Conservation (phyloP, 768 basidiomycete species). For the Albatrellus ellisii region DNA sequence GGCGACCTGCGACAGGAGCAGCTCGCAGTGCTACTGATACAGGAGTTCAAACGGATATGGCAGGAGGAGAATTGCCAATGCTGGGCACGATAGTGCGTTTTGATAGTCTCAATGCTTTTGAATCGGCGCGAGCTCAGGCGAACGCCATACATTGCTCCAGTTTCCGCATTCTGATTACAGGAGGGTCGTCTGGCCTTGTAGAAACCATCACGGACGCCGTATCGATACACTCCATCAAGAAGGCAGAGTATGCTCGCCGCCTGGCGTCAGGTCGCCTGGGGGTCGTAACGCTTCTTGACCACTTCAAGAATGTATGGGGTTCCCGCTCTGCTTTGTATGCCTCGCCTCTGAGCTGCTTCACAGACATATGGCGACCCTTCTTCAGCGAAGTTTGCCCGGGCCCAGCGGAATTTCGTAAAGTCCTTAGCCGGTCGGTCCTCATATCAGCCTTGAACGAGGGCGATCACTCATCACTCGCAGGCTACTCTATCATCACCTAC, state of each 20-base stretch:
- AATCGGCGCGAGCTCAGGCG: background rate
- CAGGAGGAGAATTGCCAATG: slow-evolving; percentile 84
- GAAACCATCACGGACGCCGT: slow-evolving; percentile 98
- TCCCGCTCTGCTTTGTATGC: background rate
- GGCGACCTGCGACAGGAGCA: slow-evolving; percentile 96
- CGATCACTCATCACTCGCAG: slow-evolving; percentile 22
- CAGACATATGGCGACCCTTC: slow-evolving; percentile 87
- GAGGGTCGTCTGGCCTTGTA: slow-evolving; percentile 83
- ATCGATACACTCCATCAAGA: slow-evolving; percentile 98
- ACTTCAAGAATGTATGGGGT: slow-evolving; percentile 68
- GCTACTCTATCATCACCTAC: slow-evolving; percentile 93
- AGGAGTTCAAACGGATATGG: slow-evolving; percentile 90
- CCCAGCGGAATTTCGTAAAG: slow-evolving; percentile 89
- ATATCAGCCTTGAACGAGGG: background rate
- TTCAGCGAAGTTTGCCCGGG: slow-evolving; percentile 77
- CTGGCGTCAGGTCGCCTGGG: slow-evolving; percentile 69
- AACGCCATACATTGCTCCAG: slow-evolving; percentile 30
- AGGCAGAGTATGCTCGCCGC: slow-evolving; percentile 90
- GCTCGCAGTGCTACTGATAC: slow-evolving; percentile 89
- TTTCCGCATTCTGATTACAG: slow-evolving; percentile 93
- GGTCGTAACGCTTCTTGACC: slow-evolving; percentile 83
- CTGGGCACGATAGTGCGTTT: slow-evolving; percentile 79
- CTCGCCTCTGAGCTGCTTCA: background rate
- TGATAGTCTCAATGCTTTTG: background rate
- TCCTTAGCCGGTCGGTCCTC: slow-evolving; percentile 50